Evolutionary conservation across 768 basidiomycete genomes (phyloP).

Genomic region (Pleurotus platypus): DNA sequence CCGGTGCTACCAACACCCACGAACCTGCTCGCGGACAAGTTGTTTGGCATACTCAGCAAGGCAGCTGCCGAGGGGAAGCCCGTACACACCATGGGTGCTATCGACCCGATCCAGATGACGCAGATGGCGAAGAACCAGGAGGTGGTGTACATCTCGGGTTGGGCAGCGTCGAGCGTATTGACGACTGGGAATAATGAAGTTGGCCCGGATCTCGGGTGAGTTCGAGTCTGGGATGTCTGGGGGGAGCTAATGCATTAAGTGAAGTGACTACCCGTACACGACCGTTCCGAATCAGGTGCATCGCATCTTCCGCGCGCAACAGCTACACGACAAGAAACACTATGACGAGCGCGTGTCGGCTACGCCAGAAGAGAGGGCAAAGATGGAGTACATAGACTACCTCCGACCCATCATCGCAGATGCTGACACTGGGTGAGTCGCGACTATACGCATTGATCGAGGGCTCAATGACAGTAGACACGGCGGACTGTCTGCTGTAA

Average conservation of each 20-base stretch:
- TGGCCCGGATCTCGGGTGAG: conserved; percentile 87
- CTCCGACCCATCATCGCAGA: conserved; percentile 92
- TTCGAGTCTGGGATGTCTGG: conserved; percentile 13
- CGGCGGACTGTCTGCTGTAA: conserved; percentile 88
- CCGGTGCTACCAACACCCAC: conserved; percentile 76
- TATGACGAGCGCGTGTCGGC: conserved; percentile 80
- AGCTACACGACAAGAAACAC: conserved; percentile 89
- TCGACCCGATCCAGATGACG: conserved; percentile 93
- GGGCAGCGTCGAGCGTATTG: conserved; percentile 83
- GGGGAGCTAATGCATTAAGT: neutral
- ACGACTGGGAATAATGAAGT: conserved; percentile 92
- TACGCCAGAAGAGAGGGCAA: conserved; percentile 58
- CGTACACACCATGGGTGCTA: conserved; percentile 88
- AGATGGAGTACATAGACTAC: conserved; percentile 82
- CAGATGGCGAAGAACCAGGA: conserved; percentile 89
- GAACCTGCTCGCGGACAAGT: conserved; percentile 80
- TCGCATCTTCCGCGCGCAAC: conserved; percentile 86
- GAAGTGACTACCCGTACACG: conserved; percentile 91
- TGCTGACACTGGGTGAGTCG: conserved; percentile 82
- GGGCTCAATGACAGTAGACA: conserved; percentile 49
- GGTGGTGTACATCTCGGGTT: conserved; percentile 89
- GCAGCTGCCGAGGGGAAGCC: conserved; percentile 64
- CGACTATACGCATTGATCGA: conserved; percentile 9
- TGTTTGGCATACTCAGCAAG: conserved; percentile 64
- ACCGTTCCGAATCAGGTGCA: conserved; percentile 97